Evolutionary conservation across 2,329 filamentous ascomycete genomes (phyloP), one percentile per base, ranked within the genome.

Genomic region (Ploettnerulaceae sp.): DNA sequence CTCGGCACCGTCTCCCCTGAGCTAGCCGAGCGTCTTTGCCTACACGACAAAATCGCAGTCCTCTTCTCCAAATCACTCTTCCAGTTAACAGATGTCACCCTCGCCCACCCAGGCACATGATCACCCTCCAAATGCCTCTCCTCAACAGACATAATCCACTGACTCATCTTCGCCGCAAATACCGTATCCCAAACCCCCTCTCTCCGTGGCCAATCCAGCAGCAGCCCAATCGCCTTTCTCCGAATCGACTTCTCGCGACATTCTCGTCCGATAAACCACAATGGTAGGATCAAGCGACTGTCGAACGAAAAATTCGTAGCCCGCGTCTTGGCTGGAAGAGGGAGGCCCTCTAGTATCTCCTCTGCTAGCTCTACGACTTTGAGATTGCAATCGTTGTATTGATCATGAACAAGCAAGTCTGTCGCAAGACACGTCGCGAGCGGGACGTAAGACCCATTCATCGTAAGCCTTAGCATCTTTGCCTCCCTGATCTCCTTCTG

Each of bases 201-300:
- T 31, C 45, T 37, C 12, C 81, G 70, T 7, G 78, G 73, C 56
- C 76, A 79, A 54, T 72, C 76, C 42, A 71, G 68, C 44, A 85
- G 64, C 9, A 84, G 65, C 54, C 75, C 71, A 37, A 84, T 80
- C 7, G 81, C 80, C 52, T 75, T 73, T n/a, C 77, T 70, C 14
- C 81, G 72, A 25, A 75, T 69, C 1, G 66, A 54, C 0, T 71
- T 70, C 46, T 81, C 73, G 3, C 79, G 73, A 57, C 79, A 84
- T 57, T 81, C 81, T 6, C 77, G 80, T 7, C 77, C 79, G 8
- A 81, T 76, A 4, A 82, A 72, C 51, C 77, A 84, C 1, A 84
- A 69, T 0, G 79, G 77, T 4, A 79, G 74, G 3, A 84, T 72
- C 42, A 84, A 77, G 24, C 79, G 80, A 5, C 81, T 62, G 40